phyloP scores from a whole-genome alignment of 345 rosid genomes.

The Salix brachista region DNA sequence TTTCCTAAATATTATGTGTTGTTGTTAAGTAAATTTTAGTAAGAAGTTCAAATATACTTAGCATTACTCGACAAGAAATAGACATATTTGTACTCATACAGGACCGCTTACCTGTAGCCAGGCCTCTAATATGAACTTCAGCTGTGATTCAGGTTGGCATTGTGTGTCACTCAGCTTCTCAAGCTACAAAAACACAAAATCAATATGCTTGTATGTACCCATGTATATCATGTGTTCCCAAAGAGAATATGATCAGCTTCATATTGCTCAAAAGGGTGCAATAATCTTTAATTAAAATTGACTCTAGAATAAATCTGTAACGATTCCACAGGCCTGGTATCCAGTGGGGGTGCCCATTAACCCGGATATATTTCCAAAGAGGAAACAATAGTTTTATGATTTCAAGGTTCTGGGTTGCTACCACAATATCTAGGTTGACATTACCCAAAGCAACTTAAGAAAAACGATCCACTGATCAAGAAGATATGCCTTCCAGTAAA shows the following conservation, averaged over 20 bases:
- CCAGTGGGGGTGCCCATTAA: neutral
- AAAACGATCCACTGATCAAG: neutral
- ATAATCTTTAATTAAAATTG: neutral
- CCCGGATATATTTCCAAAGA: neutral
- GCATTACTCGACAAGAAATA: neutral
- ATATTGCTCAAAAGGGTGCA: neutral
- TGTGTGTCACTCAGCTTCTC: conserved; percentile 35
- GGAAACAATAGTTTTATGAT: neutral
- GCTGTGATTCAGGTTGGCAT: conserved; percentile 35
- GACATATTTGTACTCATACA: neutral
- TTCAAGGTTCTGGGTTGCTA: neutral
- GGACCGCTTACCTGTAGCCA: conserved; percentile 28
- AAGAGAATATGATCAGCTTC: neutral
- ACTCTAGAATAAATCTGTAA: neutral
- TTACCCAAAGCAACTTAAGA: neutral
- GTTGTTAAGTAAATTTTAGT: neutral
- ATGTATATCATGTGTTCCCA: neutral
- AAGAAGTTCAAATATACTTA: neutral
- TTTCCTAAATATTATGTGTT: neutral
- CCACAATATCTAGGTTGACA: neutral
- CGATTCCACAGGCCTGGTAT: neutral
- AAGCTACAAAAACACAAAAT: conserved; percentile 19
- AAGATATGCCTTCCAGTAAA: neutral
- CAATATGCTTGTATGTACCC: neutral
- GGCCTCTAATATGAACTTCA: conserved; percentile 34